phyloP scores from a whole-genome alignment of 805 yeast genomes.

The Lipomyces mesembrius region DNA sequence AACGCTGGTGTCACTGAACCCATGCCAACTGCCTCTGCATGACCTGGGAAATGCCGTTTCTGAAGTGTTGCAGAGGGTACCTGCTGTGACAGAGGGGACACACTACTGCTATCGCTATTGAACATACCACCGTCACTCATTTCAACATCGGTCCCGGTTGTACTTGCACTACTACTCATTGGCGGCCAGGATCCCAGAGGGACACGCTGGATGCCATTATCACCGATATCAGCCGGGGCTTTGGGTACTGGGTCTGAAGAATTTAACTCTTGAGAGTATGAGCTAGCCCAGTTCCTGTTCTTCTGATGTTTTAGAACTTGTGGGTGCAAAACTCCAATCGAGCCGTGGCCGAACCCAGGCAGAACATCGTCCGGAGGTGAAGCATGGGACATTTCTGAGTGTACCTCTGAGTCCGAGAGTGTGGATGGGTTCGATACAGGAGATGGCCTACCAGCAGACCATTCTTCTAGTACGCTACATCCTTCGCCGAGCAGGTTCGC shows the following conservation, averaged over 20 bases:
- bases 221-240: not conserved
- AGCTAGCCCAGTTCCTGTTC: not conserved
- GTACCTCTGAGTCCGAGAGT: slow-evolving; percentile 1
- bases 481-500: slow-evolving; percentile 12
- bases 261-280: not conserved
- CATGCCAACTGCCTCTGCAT: not conserved
- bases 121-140: not conserved
- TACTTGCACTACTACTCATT: not conserved
- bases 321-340: not conserved
- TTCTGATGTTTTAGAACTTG: not conserved
- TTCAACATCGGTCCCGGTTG: not conserved
- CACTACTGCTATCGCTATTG: not conserved
- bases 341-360: not conserved
- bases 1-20: not conserved
- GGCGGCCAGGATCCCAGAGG: not conserved
- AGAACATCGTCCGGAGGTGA: not conserved
- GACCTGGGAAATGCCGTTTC: not conserved
- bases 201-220: not conserved
- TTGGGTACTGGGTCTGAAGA: not conserved
- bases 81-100: not conserved
- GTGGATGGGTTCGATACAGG: not conserved
- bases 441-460: not conserved
- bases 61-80: not conserved
- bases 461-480: not conserved
- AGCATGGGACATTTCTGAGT: not conserved